Base-by-base conservation (phyloP, 2,329 filamentous ascomycete species). In the Parasarocladium wereldwijsianum region DNA sequence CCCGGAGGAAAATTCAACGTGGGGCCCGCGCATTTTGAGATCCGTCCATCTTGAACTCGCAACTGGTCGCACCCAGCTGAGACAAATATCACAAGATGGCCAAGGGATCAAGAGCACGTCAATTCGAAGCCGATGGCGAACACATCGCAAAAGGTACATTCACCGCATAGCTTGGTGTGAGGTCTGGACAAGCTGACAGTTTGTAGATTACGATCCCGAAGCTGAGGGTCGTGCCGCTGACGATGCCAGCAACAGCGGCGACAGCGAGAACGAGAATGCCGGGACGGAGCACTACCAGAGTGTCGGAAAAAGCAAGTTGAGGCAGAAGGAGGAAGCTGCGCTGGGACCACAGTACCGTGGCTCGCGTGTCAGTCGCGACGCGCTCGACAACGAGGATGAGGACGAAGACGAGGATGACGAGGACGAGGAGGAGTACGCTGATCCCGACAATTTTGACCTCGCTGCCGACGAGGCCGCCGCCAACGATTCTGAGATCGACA, bases 271-370 rank as follows among this genome's bases (percentile, higher is more conserved):
- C 17, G 62, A 63, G 27, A 55, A 68, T 36, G 63, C 64, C 8
- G 84, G 79, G 13, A 79, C 86, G 18, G 87, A 93, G 44, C 87
- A 96, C 50, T 96, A 96, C 48, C 68, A 80, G 24, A 55, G 66
- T 31, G 82, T 93, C 18, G 79, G 76, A 13, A 90, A 86, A 62
- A 90, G 79, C 57, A 87, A 81, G 49, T 60, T 94, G 40, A 74
- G 84, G 39, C 76, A 82, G 46, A 73, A 73, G 34, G 74, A 83
- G 19, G 64, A 66, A 15, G 55, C 76, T 12, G 57, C 70, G 0
- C 61, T 94, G 2, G 87, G 85, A 1, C 75, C 78, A 10, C 70
- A 83, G 46, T 96, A 96, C 52, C 66, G 74, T 37, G 86, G 87
- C 8, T 66, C 79, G 12, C 70, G 70, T 27, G 69, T 94, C 20